Conservation (phyloP, 139 green algal species). For the Coelastrella sp. region DNA sequence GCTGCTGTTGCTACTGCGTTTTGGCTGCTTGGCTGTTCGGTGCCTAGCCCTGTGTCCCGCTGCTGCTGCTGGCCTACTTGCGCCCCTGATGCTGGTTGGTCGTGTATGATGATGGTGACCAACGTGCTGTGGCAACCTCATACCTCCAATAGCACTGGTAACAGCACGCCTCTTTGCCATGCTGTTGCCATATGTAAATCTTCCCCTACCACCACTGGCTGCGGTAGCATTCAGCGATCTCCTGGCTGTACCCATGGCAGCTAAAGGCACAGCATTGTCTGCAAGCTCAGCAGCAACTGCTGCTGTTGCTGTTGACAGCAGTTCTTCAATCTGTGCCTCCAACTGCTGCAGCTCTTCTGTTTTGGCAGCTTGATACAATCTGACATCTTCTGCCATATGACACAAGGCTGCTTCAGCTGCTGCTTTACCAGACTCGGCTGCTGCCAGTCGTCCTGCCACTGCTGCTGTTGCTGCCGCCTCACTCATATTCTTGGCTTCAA, state of each 20-base stretch:
- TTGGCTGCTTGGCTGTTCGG: background rate
- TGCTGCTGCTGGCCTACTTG: background rate
- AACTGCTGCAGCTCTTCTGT: conserved; percentile 47
- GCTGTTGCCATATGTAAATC: too few species aligned
- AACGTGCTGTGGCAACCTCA: background rate
- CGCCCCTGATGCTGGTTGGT: background rate
- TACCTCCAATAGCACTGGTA: background rate
- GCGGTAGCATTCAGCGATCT: too few species aligned
- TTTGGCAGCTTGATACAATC: conserved; percentile 35
- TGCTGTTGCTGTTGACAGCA: conserved; percentile 40
- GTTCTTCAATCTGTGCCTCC: conserved; percentile 41
- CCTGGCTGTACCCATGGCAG: too few species aligned
- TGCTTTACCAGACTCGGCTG: background rate
- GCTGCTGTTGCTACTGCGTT: background rate
- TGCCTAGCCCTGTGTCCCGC: background rate
- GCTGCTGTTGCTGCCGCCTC: conserved; percentile 1
- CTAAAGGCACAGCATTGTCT: background rate
- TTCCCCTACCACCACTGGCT: background rate
- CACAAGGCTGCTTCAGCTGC: conserved; percentile 30
- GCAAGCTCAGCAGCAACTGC: conserved; percentile 3
- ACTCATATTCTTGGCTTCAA: background rate
- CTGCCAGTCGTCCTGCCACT: background rate
- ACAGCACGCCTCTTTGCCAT: background rate
- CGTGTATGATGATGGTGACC: background rate
- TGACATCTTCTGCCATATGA: conserved; percentile 12